Base-by-base conservation (phyloP, 1,284 basidiomycete genomes). In the Agroathelia rolfsii region DNA sequence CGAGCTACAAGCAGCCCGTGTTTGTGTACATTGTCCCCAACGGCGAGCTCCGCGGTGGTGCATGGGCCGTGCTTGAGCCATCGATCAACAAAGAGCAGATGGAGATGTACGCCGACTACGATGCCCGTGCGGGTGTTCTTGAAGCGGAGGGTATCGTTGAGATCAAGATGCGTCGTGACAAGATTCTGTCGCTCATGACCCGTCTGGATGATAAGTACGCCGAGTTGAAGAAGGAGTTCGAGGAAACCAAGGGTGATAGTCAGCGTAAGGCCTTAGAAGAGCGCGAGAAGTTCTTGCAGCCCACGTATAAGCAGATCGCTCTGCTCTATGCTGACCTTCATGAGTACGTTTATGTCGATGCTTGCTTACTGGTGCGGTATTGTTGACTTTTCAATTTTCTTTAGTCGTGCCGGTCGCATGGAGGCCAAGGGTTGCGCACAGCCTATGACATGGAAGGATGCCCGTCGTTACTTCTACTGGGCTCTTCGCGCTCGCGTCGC, bases 1-100 rank as follows among this genome's bases (percentile, higher is more conserved):
- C 90, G 31, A 80, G 75, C 54, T 99, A 96, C 73, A 94, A 89
- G 61, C 90, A 95, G 50, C 95, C 95, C n/a, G 85, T 96, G 43
- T 97, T 97, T 55, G 88, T 99, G 38, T 97, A 98, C 66, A 93
- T 99, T 42, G 84, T 97, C 7, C 95, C 95, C 20, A 95, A 97
- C 50, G 95, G 94, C 46, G 95, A 99, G 60, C 77, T 99, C 30
- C 92, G 95, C 55, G 95, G 95, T 56, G 95, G 95, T 53, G 95
- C 95, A 26, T 99, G 94, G 93, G 95, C 98, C 45, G 95, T 99
- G 4, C 75, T 99, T 37, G 95, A 98, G 60, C 92, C 94, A 17
- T 88, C 89, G 14, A 98, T 99, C 65, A 92, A 94, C 59, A 71
- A 85, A 4, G 83, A 90, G 51, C 85, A 95, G 63, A 98, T 99